A percentile compares a stretch with the other conserved stretches of the same genome.
These are phyloP conservation scores for Trametes versicolor DNA, from an alignment of 1,284 basidiomycete species.

Conservation along the genomic window DNA sequence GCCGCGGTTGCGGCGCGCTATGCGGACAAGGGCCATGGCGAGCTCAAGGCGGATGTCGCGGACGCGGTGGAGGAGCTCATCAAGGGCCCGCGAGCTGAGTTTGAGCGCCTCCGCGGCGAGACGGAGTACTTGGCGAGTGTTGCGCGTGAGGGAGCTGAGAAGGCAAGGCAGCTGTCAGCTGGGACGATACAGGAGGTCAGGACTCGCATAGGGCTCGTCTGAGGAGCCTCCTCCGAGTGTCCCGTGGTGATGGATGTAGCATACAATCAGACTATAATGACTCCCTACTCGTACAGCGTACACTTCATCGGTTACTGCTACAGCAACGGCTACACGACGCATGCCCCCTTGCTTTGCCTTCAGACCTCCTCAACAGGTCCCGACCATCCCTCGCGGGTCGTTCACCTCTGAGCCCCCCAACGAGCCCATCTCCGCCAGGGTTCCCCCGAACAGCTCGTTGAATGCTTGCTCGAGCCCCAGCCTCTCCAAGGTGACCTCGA, in stretches of 20 bases:
- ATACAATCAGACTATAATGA: conserved; percentile 10
- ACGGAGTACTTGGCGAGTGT: conserved; percentile 70
- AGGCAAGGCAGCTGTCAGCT: conserved; percentile 69
- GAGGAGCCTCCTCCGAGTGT: not conserved
- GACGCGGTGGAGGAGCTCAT: conserved; percentile 80
- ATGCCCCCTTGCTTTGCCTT: not conserved
- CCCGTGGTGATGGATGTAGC: not conserved
- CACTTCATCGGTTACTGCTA: not conserved
- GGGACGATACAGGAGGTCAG: conserved; percentile 77
- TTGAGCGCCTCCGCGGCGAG: conserved; percentile 71
- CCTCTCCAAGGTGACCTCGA: conserved; percentile 48
- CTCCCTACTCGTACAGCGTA: conserved; percentile 11
- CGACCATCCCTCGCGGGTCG: conserved; percentile 42
- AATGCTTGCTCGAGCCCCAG: conserved; percentile 67
- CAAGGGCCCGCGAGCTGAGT: conserved; percentile 76
- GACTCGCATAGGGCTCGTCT: conserved; percentile 68
- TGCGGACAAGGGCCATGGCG: conserved; percentile 66
- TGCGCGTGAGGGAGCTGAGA: conserved; percentile 69
- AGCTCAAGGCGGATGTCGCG: conserved; percentile 78
- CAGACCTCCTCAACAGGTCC: conserved; percentile 32
- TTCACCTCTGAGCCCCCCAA: conserved; percentile 39
- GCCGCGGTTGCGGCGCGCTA: conserved; percentile 61
- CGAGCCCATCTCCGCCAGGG: conserved; percentile 63
- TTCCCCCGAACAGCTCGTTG: conserved; percentile 67
- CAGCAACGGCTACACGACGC: not conserved